phyloP scores from a whole-genome alignment of 495 filamentous ascomycete species.

The Annulohypoxylon bovei region DNA sequence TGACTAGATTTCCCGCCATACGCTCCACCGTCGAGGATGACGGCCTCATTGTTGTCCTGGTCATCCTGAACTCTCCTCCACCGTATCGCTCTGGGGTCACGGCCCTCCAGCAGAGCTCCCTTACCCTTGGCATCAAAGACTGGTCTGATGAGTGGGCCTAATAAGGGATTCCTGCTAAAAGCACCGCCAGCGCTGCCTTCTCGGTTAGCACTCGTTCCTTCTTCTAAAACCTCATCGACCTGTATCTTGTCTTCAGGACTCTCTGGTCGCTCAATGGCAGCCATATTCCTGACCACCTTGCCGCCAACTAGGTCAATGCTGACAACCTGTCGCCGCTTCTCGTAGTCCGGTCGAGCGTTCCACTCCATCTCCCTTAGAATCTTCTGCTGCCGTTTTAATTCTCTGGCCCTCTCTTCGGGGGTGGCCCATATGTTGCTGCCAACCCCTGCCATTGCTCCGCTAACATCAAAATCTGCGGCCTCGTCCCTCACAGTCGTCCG shows the following conservation, averaged over 20 bases:
- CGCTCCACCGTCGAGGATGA: slow-evolving; percentile 86
- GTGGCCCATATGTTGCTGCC: slow-evolving; percentile 85
- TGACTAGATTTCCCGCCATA: slow-evolving; percentile 60
- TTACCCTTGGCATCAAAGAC: slow-evolving; percentile 70
- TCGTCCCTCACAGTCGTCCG: slow-evolving; percentile 92
- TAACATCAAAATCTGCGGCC: slow-evolving; percentile 89
- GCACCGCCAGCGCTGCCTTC: slow-evolving; percentile 58
- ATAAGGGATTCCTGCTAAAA: slow-evolving; percentile 85
- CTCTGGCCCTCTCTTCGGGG: slow-evolving; percentile 84
- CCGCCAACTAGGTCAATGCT: slow-evolving; percentile 83
- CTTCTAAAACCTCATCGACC: slow-evolving; percentile 15
- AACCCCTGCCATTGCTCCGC: slow-evolving; percentile 53
- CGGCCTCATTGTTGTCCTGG: slow-evolving; percentile 86
- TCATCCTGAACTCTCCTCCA: slow-evolving; percentile 96
- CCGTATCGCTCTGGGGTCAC: slow-evolving; percentile 59
- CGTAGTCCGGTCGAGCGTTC: slow-evolving; percentile 89
- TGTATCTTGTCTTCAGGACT: slow-evolving; percentile 57
- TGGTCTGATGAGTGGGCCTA: slow-evolving; percentile 82
- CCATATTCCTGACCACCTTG: slow-evolving; percentile 81
- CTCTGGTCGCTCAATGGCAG: slow-evolving; percentile 61
- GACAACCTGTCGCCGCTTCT: slow-evolving; percentile 88
- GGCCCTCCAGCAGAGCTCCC: slow-evolving; percentile 51
- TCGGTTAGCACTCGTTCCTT: slow-evolving; percentile 46
- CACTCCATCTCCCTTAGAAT: slow-evolving; percentile 88
- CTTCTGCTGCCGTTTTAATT: slow-evolving; percentile 91